phyloP scores from a whole-genome alignment of 768 basidiomycete species.

The Amanita fuliginea region DNA sequence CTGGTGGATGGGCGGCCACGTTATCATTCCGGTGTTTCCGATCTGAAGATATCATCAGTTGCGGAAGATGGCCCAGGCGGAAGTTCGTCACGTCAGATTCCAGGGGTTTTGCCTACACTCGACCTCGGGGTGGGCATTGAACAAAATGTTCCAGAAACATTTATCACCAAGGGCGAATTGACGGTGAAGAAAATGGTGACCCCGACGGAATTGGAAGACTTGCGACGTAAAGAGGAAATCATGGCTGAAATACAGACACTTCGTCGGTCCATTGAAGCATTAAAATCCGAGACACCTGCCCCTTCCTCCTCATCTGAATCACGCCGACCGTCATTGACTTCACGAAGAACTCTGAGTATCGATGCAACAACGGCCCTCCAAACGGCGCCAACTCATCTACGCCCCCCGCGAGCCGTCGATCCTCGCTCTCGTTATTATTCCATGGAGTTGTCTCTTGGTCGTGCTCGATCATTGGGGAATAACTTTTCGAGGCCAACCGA shows the following conservation, averaged over 20 bases:
- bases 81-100: slow-evolving; percentile 36
- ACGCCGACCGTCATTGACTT: slow-evolving; percentile 53
- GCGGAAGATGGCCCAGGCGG: slow-evolving; percentile 45
- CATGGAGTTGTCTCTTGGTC: slow-evolving; percentile 49
- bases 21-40: slow-evolving; percentile 58
- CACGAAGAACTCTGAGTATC: slow-evolving; percentile 56
- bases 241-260: slow-evolving; percentile 72
- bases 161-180: slow-evolving; percentile 40
- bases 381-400: slow-evolving; percentile 42
- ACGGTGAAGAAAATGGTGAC: slow-evolving; percentile 22
- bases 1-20: slow-evolving; percentile 45
- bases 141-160: slow-evolving; percentile 62
- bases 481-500: slow-evolving; percentile 62
- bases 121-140: slow-evolving; percentile 70
- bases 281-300: slow-evolving; percentile 62
- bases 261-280: slow-evolving; percentile 64
- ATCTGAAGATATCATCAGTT: slow-evolving; percentile 54
- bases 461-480: slow-evolving; percentile 33
- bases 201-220: slow-evolving; percentile 39
- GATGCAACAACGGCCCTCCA: slow-evolving; percentile 47
- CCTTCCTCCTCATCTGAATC: slow-evolving; percentile 55
- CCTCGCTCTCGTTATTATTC: slow-evolving; percentile 61
- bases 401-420: slow-evolving; percentile 58
- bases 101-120: slow-evolving; percentile 53
- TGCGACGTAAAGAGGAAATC: slow-evolving; percentile 60